Evolutionary conservation across 2,329 filamentous ascomycete species (phyloP), one percentile per base, ranked within the genome.

Genomic region (Capronia epimyces): DNA sequence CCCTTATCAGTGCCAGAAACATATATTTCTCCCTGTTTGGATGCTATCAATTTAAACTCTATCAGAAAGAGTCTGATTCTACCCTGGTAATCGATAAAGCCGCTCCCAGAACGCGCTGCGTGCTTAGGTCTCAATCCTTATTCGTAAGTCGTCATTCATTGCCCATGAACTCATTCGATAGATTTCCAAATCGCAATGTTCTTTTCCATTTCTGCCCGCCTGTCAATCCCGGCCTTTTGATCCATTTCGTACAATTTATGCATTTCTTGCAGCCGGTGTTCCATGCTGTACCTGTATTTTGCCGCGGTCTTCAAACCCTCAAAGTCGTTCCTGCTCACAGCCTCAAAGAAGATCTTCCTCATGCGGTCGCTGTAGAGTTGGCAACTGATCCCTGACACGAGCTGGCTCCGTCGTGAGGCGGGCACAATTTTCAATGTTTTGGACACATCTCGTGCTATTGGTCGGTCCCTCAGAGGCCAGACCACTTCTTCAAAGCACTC

Each of bases 401-500:
- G 15, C 49, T 43, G 60, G 50, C 55, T 53, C 42, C 47, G 51
- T 63, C 59, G 74, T 78, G 22, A 72, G 79, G 42, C 59, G 73
- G 77, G 74, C 3, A 85, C 67, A 10, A 75, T 74, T 56, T 81
- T 78, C 20, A 81, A 75, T 12, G 79, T 74, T 49, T 77, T 75
- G 56, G 80, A 81, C 60, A 93, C 86, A 57, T 83, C 79, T 15
- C 77, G 71, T 8, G 85, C 82, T 20, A 90, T 73, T 1, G 77
- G 70, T 34, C 69, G 71, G 32, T 75, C 69, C 2, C 76, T 72
- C 1, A 81, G 73, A 1, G 89, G 89, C 67, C 79, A 81, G n/a
- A 95, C 80, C 1, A 88, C 79, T 18, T 88, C 82, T 13, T 87
- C 80, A 65, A 86, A 95, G 67, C 90, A 97, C 67, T 91, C 87